These are phyloP conservation scores for Vanrija humicola DNA, from an alignment of 1,284 basidiomycete species.

Conservation along the genomic window DNA sequence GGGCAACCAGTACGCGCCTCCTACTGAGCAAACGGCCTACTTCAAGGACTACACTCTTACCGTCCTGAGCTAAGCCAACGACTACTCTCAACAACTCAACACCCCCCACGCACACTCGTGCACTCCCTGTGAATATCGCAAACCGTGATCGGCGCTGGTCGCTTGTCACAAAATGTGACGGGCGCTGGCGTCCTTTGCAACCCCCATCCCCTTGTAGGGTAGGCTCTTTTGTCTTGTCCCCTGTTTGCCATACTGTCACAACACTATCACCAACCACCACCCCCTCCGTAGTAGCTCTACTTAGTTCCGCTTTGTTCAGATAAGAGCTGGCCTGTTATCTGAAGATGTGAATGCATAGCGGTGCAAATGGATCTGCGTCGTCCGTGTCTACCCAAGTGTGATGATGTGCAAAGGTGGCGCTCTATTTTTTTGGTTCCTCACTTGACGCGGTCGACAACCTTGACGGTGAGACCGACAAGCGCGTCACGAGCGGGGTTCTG, in stretches of 20 bases:
- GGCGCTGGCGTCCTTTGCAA: neutral
- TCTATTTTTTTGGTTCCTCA: constrained; percentile 15
- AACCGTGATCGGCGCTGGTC: neutral
- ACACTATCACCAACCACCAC: too few relatives aligned
- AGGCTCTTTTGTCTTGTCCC: too few relatives aligned
- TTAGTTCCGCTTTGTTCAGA: too few relatives aligned
- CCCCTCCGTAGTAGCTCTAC: too few relatives aligned
- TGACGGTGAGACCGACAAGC: constrained; percentile 53
- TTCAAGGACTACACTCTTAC: constrained; percentile 65
- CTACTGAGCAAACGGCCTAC: constrained; percentile 57
- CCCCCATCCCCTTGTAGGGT: too few relatives aligned
- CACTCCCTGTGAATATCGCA: too few relatives aligned
- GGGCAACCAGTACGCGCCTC: constrained; percentile 54
- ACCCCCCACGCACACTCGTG: too few relatives aligned
- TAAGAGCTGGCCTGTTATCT: neutral
- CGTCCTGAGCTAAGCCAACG: constrained; percentile 51
- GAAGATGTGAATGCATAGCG: constrained; percentile 15
- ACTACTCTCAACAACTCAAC: neutral
- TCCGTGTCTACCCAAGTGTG: neutral
- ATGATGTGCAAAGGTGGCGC: neutral
- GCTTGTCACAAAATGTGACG: neutral
- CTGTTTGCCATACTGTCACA: too few relatives aligned
- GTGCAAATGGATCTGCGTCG: constrained; percentile 5
- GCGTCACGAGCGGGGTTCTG: constrained; percentile 74
- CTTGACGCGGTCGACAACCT: constrained; percentile 50